These are phyloP conservation scores for Triadica sebifera DNA, from an alignment of 345 rosid genomes.

Conservation along the genomic window DNA sequence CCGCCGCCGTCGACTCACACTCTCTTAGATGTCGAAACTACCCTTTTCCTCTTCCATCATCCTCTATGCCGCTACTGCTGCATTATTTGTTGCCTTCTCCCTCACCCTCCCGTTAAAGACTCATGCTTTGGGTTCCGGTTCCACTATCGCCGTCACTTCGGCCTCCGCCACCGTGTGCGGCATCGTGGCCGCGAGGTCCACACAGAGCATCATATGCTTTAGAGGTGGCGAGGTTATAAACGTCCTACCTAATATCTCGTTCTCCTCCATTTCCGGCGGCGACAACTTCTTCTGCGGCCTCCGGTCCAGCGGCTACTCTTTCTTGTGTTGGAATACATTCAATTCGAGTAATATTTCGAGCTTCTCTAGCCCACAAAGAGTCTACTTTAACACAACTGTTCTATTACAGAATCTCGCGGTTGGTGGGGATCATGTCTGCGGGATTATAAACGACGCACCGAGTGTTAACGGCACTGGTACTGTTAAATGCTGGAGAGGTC, in stretches of 20 bases:
- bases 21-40: conserved; percentile 50
- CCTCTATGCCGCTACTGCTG: neutral
- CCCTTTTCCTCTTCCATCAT: neutral
- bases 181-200: conserved; percentile 39
- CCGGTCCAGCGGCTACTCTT: conserved; percentile 53
- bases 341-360: neutral
- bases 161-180: conserved; percentile 65
- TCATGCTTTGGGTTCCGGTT: conserved; percentile 60
- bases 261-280: conserved; percentile 68
- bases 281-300: conserved; percentile 58
- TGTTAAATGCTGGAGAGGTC: conserved; percentile 62
- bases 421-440: conserved; percentile 69
- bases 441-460: conserved; percentile 32
- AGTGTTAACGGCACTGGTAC: conserved; percentile 27
- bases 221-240: conserved; percentile 23
- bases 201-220: conserved; percentile 49
- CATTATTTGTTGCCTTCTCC: neutral
- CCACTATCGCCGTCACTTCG: conserved; percentile 64
- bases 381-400: conserved; percentile 45
- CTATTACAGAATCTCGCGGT: conserved; percentile 44
- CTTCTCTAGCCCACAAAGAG: conserved; percentile 34
- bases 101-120: conserved; percentile 11
- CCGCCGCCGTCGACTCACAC: conserved; percentile 27
- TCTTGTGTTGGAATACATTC: conserved; percentile 62
- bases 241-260: conserved; percentile 54